A percentile compares a stretch with the other conserved stretches of the same genome.
Conservation (phyloP, 2,329 filamentous ascomycete species). For the Ceratocystis alfenasii region DNA sequence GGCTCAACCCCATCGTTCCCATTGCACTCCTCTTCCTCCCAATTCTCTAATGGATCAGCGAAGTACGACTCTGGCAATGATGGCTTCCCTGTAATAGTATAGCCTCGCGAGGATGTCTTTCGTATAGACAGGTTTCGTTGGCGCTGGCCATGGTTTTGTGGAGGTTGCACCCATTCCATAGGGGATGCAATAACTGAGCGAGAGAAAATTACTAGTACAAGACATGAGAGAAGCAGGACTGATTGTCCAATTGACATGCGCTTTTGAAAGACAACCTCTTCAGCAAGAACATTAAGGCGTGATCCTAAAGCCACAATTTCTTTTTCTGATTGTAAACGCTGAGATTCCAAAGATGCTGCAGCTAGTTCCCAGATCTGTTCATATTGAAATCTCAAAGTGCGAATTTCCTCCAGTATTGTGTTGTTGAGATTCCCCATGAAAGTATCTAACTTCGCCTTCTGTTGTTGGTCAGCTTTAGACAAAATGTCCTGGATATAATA, state of each 20-base stretch:
- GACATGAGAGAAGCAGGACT: conserved; percentile 71
- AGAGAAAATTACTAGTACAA: conserved; percentile 77
- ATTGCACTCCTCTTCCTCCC: not conserved
- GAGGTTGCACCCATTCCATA: conserved; percentile 12
- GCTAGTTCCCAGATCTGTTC: conserved; percentile 96
- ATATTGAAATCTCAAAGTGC: conserved; percentile 69
- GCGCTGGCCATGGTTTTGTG: not conserved
- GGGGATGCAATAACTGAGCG: conserved; percentile 27
- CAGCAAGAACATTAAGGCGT: conserved; percentile 77
- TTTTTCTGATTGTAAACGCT: conserved; percentile 69
- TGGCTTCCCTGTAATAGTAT: not conserved
- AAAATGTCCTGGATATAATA: conserved; percentile 73
- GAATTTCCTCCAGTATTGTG: conserved; percentile 72
- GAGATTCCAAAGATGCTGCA: conserved; percentile 77
- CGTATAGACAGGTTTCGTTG: not conserved
- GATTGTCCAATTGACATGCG: conserved; percentile 89
- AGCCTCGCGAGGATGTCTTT: not conserved
- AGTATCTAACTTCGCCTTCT: conserved; percentile 66
- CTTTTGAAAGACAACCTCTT: conserved; percentile 79
- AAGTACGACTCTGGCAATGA: not conserved
- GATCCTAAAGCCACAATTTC: conserved; percentile 73
- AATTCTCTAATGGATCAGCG: not conserved
- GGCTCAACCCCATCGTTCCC: not conserved
- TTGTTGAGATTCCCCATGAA: conserved; percentile 79
- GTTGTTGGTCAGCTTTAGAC: conserved; percentile 78